Evolutionary conservation across 2,329 filamentous ascomycete species (phyloP).

Genomic region (Erysiphe pulchra): DNA sequence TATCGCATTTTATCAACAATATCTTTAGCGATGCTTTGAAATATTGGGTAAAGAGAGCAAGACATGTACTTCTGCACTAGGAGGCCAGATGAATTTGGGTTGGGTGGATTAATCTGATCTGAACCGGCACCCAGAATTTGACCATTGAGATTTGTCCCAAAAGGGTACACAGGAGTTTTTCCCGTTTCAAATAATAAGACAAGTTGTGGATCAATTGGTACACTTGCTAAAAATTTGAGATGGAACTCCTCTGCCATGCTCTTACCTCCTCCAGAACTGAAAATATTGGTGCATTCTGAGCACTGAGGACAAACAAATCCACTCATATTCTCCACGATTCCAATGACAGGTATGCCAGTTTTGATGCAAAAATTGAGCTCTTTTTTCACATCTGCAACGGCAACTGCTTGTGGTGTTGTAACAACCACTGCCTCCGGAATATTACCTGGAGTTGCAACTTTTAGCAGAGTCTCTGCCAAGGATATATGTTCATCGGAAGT

Average conservation of each 20-base stretch:
- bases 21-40: conserved; percentile 33
- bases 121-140: conserved; percentile 19
- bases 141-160: conserved; percentile 24
- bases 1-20: conserved; percentile 14
- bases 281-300: conserved; percentile 76
- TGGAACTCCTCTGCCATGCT: conserved; percentile 71
- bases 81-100: conserved; percentile 17
- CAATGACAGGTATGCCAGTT: conserved; percentile 66
- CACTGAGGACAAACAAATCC: conserved; percentile 65
- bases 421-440: conserved; percentile 78
- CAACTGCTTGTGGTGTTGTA: conserved; percentile 84
- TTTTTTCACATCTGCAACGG: conserved; percentile 67
- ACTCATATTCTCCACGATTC: conserved; percentile 93
- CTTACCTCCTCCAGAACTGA: conserved; percentile 71
- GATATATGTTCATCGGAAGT: conserved; percentile 96
- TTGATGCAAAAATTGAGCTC: conserved; percentile 71
- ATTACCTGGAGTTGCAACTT: conserved; percentile 34
- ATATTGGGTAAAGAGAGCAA: conserved; percentile 46
- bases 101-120: conserved; percentile 8
- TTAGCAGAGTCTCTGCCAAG: conserved; percentile 60
- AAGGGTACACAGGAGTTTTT: conserved; percentile 36
- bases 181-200: conserved; percentile 63
- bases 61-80: conserved; percentile 47
- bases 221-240: conserved; percentile 60
- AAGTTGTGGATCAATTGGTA: conserved; percentile 87